Conservation (phyloP, 1,284 basidiomycete species). For the Trichosporon sp. region DNA sequence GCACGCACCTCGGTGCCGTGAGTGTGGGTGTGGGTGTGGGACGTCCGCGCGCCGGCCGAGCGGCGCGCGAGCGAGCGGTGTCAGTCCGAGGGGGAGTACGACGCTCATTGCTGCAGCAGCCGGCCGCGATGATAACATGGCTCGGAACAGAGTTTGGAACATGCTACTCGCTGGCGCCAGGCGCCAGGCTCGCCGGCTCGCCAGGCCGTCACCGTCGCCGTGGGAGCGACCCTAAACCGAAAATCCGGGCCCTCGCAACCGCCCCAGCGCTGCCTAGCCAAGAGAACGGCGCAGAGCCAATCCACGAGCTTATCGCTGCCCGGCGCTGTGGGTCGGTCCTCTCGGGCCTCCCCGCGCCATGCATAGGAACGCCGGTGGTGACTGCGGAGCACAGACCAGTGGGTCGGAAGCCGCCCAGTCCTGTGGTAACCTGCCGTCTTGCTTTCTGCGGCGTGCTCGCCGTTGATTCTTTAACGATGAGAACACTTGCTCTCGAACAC, state of each 20-base stretch:
- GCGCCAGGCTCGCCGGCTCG: background rate
- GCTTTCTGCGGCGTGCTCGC: too few relatives aligned
- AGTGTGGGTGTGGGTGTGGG: background rate
- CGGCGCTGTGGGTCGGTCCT: background rate
- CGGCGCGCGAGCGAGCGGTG: too few relatives aligned
- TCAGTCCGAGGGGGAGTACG: background rate
- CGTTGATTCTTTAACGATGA: too few relatives aligned
- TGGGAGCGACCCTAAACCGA: conserved; percentile 4
- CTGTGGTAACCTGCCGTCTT: background rate
- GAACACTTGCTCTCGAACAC: too few relatives aligned
- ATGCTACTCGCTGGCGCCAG: too few relatives aligned
- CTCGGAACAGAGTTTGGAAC: background rate
- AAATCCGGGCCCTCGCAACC: background rate
- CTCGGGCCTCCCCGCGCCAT: background rate
- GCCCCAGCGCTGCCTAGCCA: background rate
- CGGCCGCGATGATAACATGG: background rate
- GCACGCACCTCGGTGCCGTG: background rate
- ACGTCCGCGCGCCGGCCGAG: too few relatives aligned
- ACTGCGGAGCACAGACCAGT: background rate
- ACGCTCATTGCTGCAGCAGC: too few relatives aligned
- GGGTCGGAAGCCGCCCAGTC: background rate
- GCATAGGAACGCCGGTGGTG: background rate
- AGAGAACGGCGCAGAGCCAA: background rate
- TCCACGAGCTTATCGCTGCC: background rate
- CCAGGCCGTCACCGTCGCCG: background rate